Conservation (phyloP, 2,329 filamentous ascomycete genomes). For the Paecilomyces niveus region DNA sequence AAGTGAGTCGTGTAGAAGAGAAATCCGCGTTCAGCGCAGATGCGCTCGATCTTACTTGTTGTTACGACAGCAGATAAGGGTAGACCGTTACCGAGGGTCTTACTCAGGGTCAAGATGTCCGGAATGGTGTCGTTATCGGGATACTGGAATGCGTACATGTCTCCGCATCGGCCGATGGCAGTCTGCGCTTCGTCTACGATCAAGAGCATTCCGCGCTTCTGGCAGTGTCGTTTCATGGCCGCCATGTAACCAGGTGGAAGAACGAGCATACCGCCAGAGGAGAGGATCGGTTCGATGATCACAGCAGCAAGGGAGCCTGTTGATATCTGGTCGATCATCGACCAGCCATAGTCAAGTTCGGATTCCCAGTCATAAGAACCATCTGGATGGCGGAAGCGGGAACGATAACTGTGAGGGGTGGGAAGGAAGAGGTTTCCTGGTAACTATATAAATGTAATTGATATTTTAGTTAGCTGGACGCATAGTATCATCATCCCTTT, state of each 20-base stretch:
- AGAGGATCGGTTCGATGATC: constrained; percentile 56
- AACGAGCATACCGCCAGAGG: constrained; percentile 53
- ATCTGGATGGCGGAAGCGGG: constrained; percentile 52
- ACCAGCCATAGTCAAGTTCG: constrained; percentile 57
- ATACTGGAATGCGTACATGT: constrained; percentile 54
- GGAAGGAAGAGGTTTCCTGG: constrained; percentile 54
- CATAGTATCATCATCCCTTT: too few species aligned
- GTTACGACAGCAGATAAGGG: constrained; percentile 54
- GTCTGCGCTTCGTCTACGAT: constrained; percentile 58
- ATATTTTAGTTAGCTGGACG: background rate
- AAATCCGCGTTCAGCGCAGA: constrained; percentile 44
- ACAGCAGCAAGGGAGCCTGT: constrained; percentile 57
- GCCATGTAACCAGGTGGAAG: constrained; percentile 53
- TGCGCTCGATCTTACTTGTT: constrained; percentile 45
- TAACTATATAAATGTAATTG: constrained; percentile 22
- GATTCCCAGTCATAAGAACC: constrained; percentile 60
- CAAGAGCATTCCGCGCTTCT: constrained; percentile 49
- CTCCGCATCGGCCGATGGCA: constrained; percentile 48
- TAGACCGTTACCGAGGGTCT: constrained; percentile 55
- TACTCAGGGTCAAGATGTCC: constrained; percentile 55
- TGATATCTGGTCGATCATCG: constrained; percentile 52
- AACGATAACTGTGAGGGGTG: constrained; percentile 55
- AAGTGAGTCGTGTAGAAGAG: constrained; percentile 57
- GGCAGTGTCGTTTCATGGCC: constrained; percentile 48
- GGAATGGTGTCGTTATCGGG: constrained; percentile 43